Evolutionary conservation across 805 yeast species (phyloP), one percentile per base, ranked within the genome.

Genomic region (Candida railenensis): DNA sequence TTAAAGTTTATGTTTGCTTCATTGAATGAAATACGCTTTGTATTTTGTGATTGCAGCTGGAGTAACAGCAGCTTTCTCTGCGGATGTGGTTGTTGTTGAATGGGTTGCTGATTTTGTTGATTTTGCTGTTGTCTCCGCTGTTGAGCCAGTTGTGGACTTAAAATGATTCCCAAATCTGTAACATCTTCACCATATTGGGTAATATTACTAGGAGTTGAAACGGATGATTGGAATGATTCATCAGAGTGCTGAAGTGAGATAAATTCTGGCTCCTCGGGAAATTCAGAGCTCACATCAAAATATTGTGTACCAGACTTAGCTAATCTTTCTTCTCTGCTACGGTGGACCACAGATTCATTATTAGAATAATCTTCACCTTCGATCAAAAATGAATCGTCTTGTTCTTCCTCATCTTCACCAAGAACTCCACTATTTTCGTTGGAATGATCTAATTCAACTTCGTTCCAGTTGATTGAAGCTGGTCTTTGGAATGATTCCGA

Each of bases 391-490:
- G 21, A 16, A 12, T 36, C 21, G 21, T 36, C 39, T 4, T 36
- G 40, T 16, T 43, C 42, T n/a, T 42, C 47, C 16, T 14, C 32
- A 22, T 11, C 19, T 12, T 41, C 42, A 16, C 9, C 12, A 16
- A 37, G 20, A 16, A 18, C 36, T 19, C 12, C 44, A 18, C 15
- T 39, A 21, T 37, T 45, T 41, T 34, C 45, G 39, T 34, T 22
- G 7, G 25, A 30, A 12, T 33, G 21, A 12, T n/a, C 38, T 21
- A 34, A 22, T 42, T 42, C 46, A 34, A 44, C 34, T 37, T 70
- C 73, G 49, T 69, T 69, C 77, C 77, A 72, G 53, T 67, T 71
- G 22, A 72, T 65, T 50, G 75, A 70, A 3, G 67, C 56, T 9
- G 74, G 68, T 45, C 61, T 57, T 48, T 65, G 73, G 45, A 69